A percentile compares a stretch with the other conserved stretches of the same genome.
These are phyloP conservation scores for Penicillium brevicompactum DNA, from an alignment of 2,329 filamentous ascomycete species.

Conservation along the genomic window DNA sequence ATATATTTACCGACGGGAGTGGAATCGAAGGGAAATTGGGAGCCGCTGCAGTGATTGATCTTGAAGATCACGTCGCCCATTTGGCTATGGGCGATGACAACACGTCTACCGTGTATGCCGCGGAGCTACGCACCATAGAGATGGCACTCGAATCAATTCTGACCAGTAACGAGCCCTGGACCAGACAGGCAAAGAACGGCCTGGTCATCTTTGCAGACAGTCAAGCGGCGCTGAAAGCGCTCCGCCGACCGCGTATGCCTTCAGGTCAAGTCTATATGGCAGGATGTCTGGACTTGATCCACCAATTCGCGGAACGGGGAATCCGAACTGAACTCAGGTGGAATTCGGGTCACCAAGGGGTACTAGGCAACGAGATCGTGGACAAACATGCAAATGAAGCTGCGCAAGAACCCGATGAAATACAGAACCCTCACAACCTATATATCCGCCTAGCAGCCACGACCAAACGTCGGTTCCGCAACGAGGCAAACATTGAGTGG, in stretches of 20 bases:
- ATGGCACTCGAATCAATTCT: conserved; percentile 1
- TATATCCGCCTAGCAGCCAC: conserved; percentile 8
- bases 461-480: too few species aligned
- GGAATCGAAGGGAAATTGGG: conserved; percentile 3
- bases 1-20: conserved; percentile 5
- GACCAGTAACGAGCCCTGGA: background rate
- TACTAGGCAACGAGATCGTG: background rate
- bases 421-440: background rate
- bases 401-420: background rate
- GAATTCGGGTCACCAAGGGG: background rate
- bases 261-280: background rate
- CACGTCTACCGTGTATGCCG: background rate
- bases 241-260: background rate
- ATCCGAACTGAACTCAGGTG: background rate
- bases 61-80: too few species aligned
- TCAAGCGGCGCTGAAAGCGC: background rate
- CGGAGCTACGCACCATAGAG: conserved; percentile 2
- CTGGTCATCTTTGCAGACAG: background rate
- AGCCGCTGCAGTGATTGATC: background rate
- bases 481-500: conserved; percentile 7
- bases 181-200: too few species aligned
- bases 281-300: background rate
- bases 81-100: too few species aligned
- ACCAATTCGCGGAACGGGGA: background rate
- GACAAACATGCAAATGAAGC: background rate